Conservation (phyloP, 306 rosid genomes). For the Acacia crassicarpa region DNA sequence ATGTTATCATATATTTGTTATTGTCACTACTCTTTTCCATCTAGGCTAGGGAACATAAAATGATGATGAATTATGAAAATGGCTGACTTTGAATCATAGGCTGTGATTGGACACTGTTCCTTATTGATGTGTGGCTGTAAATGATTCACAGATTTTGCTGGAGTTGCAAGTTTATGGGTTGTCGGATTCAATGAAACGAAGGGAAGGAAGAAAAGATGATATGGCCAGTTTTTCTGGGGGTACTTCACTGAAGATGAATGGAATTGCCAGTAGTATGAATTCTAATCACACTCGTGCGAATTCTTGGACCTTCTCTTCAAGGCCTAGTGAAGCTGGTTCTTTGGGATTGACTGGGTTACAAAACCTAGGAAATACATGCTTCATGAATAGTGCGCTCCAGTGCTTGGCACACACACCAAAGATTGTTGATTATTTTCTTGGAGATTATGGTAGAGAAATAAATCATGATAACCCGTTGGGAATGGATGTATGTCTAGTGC, state of each 20-base stretch:
- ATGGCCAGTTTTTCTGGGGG: conserved; percentile 43
- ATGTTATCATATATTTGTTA: conserved; percentile 8
- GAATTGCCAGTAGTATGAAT: conserved; percentile 50
- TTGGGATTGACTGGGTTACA: conserved; percentile 93
- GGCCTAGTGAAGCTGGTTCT: conserved; percentile 80
- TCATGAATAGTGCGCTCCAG: conserved; percentile 97
- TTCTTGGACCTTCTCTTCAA: conserved; percentile 58
- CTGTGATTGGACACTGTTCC: conserved; percentile 13
- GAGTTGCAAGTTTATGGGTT: conserved; percentile 96
- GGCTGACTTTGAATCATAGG: conserved; percentile 24
- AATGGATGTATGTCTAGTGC: conserved; percentile 74
- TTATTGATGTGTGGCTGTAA: conserved; percentile 31
- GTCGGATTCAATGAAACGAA: conserved; percentile 81
- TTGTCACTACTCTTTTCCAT: conserved; percentile 14
- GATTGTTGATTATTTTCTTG: conserved; percentile 97
- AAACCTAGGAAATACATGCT: conserved; percentile 97
- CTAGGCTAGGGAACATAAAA: neutral
- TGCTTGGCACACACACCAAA: conserved; percentile 97
- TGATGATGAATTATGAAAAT: conserved; percentile 8
- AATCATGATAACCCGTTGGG: conserved; percentile 91
- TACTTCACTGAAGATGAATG: conserved; percentile 63
- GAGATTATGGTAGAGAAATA: conserved; percentile 88
- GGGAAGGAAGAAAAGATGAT: conserved; percentile 79
- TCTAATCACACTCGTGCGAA: conserved; percentile 44
- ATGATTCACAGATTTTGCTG: conserved; percentile 64